Conservation (phyloP, 2,329 filamentous ascomycete species). For the Cadophora sp. region DNA sequence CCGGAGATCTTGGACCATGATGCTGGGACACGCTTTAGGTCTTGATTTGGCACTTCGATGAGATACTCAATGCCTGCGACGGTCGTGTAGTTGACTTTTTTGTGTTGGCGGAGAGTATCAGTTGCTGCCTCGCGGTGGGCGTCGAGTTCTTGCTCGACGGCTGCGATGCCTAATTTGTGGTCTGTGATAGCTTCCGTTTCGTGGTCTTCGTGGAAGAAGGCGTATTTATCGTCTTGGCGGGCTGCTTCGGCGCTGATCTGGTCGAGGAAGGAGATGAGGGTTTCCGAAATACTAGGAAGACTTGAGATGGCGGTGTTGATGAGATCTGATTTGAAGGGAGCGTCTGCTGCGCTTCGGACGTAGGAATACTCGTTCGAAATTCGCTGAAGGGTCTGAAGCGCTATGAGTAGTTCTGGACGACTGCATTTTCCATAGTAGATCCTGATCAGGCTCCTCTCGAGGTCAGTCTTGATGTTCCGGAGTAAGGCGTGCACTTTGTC, state of each 20-base stretch:
- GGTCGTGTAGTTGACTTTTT: constrained; percentile 80
- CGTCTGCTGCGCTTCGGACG: constrained; percentile 68
- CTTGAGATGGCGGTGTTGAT: constrained; percentile 75
- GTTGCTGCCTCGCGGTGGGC: constrained; percentile 76
- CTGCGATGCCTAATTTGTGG: constrained; percentile 89
- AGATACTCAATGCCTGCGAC: constrained; percentile 93
- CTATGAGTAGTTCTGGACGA: constrained; percentile 82
- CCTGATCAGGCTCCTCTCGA: constrained; percentile 91
- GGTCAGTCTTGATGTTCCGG: constrained; percentile 74
- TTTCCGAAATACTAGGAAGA: constrained; percentile 77
- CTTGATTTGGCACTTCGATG: constrained; percentile 85
- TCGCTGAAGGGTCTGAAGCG: constrained; percentile 84
- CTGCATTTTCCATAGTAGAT: constrained; percentile 98
- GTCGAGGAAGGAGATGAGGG: constrained; percentile 78
- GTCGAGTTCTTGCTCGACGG: constrained; percentile 87
- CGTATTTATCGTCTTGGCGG: constrained; percentile 87
- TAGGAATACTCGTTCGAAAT: constrained; percentile 79
- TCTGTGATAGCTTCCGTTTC: constrained; percentile 90
- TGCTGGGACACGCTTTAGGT: constrained; percentile 87
- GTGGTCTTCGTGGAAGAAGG: constrained; percentile 86
- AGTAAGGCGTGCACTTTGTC: constrained; percentile 79
- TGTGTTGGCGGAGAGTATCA: constrained; percentile 60
- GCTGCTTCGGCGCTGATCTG: constrained; percentile 87
- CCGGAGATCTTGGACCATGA: constrained; percentile 95
- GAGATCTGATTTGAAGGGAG: constrained; percentile 74